Conservation (phyloP, 2,329 filamentous ascomycete species). For the Chaetomium sp. region DNA sequence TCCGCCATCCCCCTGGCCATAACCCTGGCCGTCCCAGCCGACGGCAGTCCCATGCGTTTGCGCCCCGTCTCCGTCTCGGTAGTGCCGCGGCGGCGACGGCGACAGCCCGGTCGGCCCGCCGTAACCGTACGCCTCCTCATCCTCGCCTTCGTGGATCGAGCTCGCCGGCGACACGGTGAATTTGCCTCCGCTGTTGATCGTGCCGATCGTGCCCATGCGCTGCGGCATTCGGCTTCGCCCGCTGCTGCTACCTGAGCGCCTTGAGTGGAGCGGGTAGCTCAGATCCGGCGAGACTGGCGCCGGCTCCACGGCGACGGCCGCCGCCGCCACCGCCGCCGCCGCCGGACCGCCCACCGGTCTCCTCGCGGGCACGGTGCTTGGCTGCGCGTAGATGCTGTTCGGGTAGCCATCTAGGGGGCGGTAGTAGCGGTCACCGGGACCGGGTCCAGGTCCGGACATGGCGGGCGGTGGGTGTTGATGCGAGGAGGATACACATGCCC, state of each 20-base stretch:
- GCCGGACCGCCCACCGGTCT: slow-evolving; percentile 1
- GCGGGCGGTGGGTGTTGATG: neutral
- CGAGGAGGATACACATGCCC: neutral
- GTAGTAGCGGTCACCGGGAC: slow-evolving; percentile 12
- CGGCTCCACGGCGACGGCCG: neutral
- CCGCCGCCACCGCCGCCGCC: neutral
- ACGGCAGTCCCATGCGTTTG: slow-evolving; percentile 2
- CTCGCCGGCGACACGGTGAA: slow-evolving; percentile 33
- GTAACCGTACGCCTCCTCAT: slow-evolving; percentile 1
- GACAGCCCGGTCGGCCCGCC: neutral
- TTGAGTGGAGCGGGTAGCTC: neutral
- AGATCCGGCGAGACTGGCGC: slow-evolving; percentile 6
- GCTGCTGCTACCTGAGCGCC: slow-evolving; percentile 15
- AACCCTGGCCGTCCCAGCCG: neutral
- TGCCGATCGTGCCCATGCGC: slow-evolving; percentile 28
- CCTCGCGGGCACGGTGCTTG: neutral
- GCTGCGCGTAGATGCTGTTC: neutral
- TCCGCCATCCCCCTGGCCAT: neutral
- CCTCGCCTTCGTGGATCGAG: slow-evolving; percentile 29
- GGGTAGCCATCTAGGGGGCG: neutral
- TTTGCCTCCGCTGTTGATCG: slow-evolving; percentile 23
- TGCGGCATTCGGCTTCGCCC: slow-evolving; percentile 12
- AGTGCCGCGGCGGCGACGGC: slow-evolving; percentile 19
- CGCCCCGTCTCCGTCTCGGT: neutral
- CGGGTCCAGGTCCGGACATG: slow-evolving; percentile 20